These are phyloP conservation scores for Ocimum tenuiflorum DNA, from an alignment of 257 asterid genomes.

Conservation along the genomic window DNA sequence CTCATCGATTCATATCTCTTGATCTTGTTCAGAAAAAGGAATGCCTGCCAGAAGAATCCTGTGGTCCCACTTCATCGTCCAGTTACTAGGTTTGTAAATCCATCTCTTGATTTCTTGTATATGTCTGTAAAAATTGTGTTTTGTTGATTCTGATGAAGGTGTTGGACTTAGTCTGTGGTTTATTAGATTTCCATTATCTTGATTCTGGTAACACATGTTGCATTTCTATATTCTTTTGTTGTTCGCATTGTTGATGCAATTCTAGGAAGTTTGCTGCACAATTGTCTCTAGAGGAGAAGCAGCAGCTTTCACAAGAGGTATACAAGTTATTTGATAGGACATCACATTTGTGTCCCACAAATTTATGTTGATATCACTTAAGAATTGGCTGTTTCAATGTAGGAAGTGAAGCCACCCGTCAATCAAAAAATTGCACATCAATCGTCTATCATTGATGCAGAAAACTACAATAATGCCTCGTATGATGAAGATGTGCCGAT, in stretches of 20 bases:
- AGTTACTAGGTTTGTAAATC: conserved; percentile 50
- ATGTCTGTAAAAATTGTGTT: neutral
- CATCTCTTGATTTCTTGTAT: neutral
- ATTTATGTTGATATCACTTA: neutral
- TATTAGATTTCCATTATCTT: neutral
- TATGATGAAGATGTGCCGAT: conserved; percentile 44
- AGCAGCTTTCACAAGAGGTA: conserved; percentile 35
- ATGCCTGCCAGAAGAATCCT: conserved; percentile 33
- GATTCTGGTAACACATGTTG: neutral
- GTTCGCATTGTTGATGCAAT: conserved; percentile 7
- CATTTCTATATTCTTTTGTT: neutral
- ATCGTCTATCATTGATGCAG: conserved; percentile 31
- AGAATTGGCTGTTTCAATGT: neutral
- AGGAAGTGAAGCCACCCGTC: conserved; percentile 32
- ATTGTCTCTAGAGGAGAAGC: conserved; percentile 38
- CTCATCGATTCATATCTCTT: neutral
- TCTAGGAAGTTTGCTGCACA: conserved; percentile 58
- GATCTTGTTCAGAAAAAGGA: conserved; percentile 39
- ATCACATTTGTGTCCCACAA: no score
- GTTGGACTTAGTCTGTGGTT: neutral
- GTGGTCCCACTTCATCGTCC: conserved; percentile 61
- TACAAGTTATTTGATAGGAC: neutral
- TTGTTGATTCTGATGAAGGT: neutral
- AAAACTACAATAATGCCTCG: conserved; percentile 23
- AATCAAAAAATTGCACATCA: conserved; percentile 21